Conservation (phyloP, 1,139 yeast species). For the Eremothecium sinecaudum region DNA sequence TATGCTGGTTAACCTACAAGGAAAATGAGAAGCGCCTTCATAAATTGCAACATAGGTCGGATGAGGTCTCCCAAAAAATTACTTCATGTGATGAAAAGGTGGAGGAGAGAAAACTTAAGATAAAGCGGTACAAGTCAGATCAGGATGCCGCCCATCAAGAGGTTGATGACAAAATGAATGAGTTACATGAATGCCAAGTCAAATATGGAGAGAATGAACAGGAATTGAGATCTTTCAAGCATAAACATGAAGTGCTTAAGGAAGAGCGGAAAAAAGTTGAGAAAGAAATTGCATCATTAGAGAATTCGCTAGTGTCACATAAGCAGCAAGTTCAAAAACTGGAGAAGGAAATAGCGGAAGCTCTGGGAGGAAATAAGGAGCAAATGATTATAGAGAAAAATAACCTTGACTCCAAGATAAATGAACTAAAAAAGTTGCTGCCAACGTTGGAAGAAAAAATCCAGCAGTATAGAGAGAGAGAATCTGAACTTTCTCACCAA, state of each 20-base stretch:
- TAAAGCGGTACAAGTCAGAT: slow-evolving; percentile 19
- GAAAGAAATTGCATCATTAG: slow-evolving; percentile 28
- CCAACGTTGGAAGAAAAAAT: slow-evolving; percentile 15
- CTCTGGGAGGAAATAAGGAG: slow-evolving; percentile 27
- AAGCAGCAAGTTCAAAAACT: slow-evolving; percentile 37
- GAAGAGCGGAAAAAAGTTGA: slow-evolving; percentile 26
- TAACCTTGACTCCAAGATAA: slow-evolving; percentile 13
- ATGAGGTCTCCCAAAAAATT: slow-evolving; percentile 20
- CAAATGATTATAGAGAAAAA: slow-evolving; percentile 10
- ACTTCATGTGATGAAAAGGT: slow-evolving; percentile 19
- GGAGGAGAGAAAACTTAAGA: slow-evolving; percentile 19
- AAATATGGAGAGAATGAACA: slow-evolving; percentile 21
- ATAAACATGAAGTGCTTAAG: slow-evolving; percentile 18
- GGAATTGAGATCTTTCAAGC: slow-evolving; percentile 16
- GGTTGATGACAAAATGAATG: slow-evolving; percentile 22
- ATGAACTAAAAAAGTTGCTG: slow-evolving; percentile 9
- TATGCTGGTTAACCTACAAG: slow-evolving; percentile 47
- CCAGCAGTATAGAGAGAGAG: slow-evolving; percentile 16
- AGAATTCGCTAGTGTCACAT: slow-evolving; percentile 32
- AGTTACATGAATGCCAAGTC: slow-evolving; percentile 20
- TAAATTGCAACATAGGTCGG: slow-evolving; percentile 23
- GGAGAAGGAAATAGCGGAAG: slow-evolving; percentile 24
- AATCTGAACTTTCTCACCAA: slow-evolving; percentile 10
- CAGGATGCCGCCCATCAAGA: slow-evolving; percentile 15
- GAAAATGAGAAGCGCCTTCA: slow-evolving; percentile 24